These are phyloP conservation scores for Kazachstania martiniae DNA, from an alignment of 805 yeast species.

Conservation along the genomic window DNA sequence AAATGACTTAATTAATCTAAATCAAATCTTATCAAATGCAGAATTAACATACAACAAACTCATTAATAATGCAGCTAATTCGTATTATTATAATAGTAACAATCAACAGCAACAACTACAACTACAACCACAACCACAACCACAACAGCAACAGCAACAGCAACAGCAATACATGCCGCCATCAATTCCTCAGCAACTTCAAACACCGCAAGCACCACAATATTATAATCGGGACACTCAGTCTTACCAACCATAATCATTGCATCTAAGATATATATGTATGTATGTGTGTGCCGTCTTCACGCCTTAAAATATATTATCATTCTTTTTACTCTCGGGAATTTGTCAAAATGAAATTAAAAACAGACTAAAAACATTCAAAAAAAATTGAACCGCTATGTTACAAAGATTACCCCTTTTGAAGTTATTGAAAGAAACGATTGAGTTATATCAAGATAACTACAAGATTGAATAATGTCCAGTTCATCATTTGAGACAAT, in stretches of 20 bases:
- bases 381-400: too few species aligned
- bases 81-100: slow-evolving; percentile 15
- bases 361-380: neutral
- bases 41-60: slow-evolving; percentile 58
- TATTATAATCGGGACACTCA: neutral
- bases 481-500: slow-evolving; percentile 19
- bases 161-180: slow-evolving; percentile 4
- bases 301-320: too few species aligned
- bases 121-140: slow-evolving; percentile 17
- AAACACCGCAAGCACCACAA: neutral
- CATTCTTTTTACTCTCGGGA: too few species aligned
- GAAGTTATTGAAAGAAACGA: too few species aligned
- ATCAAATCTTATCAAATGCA: slow-evolving; percentile 60
- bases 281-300: too few species aligned
- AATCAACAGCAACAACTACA: slow-evolving; percentile 35
- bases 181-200: neutral
- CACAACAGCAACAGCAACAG: slow-evolving; percentile 4
- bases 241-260: neutral
- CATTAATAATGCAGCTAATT: slow-evolving; percentile 41
- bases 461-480: neutral
- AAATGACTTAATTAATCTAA: slow-evolving; percentile 65
- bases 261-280: neutral
- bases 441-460: too few species aligned
- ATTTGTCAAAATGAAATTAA: too few species aligned
- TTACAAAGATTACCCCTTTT: too few species aligned